phyloP scores from a whole-genome alignment of 2,329 filamentous ascomycete species.

The Phyllosticta citriasiana region DNA sequence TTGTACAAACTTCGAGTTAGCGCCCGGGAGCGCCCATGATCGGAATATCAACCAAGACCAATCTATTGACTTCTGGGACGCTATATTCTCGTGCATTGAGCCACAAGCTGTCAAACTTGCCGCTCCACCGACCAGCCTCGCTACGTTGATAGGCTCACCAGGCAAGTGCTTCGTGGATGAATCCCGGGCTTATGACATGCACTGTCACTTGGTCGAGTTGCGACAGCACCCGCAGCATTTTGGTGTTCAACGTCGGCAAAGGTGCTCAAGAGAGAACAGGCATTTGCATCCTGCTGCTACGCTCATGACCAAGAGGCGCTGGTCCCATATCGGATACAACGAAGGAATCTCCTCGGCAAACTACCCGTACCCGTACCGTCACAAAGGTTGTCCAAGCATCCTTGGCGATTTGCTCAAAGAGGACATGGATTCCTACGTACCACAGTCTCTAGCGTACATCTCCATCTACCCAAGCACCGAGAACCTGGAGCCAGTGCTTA shows the following conservation, averaged over 20 bases:
- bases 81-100: slow-evolving; percentile 21
- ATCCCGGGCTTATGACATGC: slow-evolving; percentile 53
- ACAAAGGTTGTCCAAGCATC: slow-evolving; percentile 53
- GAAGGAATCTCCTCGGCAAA: slow-evolving; percentile 69
- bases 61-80: slow-evolving; percentile 19
- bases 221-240: slow-evolving; percentile 11
- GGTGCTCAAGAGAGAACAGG: background rate
- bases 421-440: background rate
- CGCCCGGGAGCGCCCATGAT: background rate
- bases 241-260: background rate
- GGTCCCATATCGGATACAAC: slow-evolving; percentile 58
- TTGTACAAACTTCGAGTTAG: slow-evolving; percentile 18
- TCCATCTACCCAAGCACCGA: slow-evolving; percentile 57
- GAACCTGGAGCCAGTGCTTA: slow-evolving; percentile 37
- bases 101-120: slow-evolving; percentile 27
- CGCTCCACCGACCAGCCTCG: slow-evolving; percentile 53
- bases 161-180: slow-evolving; percentile 44
- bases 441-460: slow-evolving; percentile 47
- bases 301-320: slow-evolving; percentile 52
- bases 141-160: slow-evolving; percentile 37
- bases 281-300: background rate
- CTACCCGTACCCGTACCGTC: slow-evolving; percentile 60
- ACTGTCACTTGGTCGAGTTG: slow-evolving; percentile 50
- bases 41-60: background rate
- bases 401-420: slow-evolving; percentile 23